Conservation (phyloP, 2,329 filamentous ascomycete species). For the Fragosphaeria purpurea region DNA sequence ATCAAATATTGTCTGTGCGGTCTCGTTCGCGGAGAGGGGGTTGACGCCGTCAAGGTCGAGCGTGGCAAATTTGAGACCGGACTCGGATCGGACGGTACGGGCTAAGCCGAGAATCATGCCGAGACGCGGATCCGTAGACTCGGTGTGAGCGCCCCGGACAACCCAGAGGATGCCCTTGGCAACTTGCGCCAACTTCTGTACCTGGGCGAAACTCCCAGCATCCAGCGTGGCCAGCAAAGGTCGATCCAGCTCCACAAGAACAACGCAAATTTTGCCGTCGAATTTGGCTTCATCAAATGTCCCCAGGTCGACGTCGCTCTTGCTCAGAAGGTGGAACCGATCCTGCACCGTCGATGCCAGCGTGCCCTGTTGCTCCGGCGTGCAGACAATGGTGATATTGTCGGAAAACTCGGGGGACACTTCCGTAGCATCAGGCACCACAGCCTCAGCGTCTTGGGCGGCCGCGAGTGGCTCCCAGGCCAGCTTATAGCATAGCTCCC, state of each 20-base stretch:
- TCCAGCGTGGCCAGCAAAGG: constrained; percentile 13
- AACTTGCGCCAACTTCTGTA: constrained; percentile 15
- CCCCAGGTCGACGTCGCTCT: constrained; percentile 2
- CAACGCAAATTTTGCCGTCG: constrained; percentile 12
- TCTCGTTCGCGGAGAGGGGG: constrained; percentile 12
- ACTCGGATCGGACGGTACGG: constrained; percentile 21
- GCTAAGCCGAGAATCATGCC: constrained; percentile 25
- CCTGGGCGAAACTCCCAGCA: constrained; percentile 8
- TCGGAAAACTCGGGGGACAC: constrained; percentile 1
- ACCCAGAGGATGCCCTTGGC: constrained; percentile 26
- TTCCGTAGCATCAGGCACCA: not conserved
- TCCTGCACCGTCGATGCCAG: constrained; percentile 9
- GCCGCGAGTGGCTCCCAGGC: constrained; percentile 31
- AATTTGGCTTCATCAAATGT: constrained; percentile 10
- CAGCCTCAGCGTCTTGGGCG: not conserved
- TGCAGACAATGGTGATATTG: constrained; percentile 3
- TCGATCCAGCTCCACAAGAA: constrained; percentile 15
- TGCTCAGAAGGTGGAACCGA: constrained; percentile 2
- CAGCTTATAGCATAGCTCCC: constrained; percentile 34
- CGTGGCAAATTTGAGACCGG: constrained; percentile 21
- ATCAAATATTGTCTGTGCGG: not conserved
- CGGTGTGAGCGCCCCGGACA: constrained; percentile 23
- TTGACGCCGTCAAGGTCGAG: constrained; percentile 20
- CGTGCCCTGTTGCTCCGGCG: not conserved
- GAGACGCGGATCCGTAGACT: constrained; percentile 21